Evolutionary conservation across 371 early-diverging fungal species (phyloP).

Genomic region (Lichtheimia ramosa): DNA sequence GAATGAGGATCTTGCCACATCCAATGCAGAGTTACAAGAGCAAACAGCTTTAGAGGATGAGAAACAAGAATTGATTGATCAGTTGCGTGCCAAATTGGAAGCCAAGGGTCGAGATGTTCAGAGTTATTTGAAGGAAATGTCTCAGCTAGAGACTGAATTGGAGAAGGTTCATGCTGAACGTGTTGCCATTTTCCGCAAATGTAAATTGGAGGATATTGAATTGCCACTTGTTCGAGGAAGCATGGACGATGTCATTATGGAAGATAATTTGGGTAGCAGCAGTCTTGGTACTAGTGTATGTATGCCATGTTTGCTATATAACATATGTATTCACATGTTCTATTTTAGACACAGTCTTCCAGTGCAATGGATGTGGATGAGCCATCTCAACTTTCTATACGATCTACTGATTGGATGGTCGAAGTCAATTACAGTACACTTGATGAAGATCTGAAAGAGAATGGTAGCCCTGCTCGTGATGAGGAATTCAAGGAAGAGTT

Average conservation of each 20-base stretch:
- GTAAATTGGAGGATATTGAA: slow-evolving; percentile 90
- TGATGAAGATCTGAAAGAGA: slow-evolving; percentile 44
- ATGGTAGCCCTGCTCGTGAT: slow-evolving; percentile 59
- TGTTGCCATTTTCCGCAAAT: slow-evolving; percentile 77
- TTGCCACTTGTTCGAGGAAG: slow-evolving; percentile 74
- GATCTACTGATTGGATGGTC: slow-evolving; percentile 50
- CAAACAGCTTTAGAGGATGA: slow-evolving; percentile 43
- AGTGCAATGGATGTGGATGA: slow-evolving; percentile 59
- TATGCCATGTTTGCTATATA: not conserved
- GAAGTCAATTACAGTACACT: slow-evolving; percentile 63
- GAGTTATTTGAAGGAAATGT: slow-evolving; percentile 60
- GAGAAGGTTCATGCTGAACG: slow-evolving; percentile 78
- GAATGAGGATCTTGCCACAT: slow-evolving; percentile 23
- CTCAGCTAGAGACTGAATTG: slow-evolving; percentile 69
- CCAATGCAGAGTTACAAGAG: slow-evolving; percentile 41
- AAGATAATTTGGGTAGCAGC: slow-evolving; percentile 34
- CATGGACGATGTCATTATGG: slow-evolving; percentile 69
- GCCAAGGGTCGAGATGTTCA: slow-evolving; percentile 69
- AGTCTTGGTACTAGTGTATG: slow-evolving; percentile 22
- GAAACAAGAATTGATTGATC: slow-evolving; percentile 58
- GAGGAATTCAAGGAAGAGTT: slow-evolving; percentile 72
- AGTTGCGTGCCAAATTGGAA: slow-evolving; percentile 59
- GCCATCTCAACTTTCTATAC: slow-evolving; percentile 36
- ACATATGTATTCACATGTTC: not conserved
- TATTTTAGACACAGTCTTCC: slow-evolving; percentile 6